Percentiles rank a stretch among this genome's conserved stretches.
Evolutionary conservation across 305 asterid species (phyloP).

Genomic region (Fraxinus angustifolia): DNA sequence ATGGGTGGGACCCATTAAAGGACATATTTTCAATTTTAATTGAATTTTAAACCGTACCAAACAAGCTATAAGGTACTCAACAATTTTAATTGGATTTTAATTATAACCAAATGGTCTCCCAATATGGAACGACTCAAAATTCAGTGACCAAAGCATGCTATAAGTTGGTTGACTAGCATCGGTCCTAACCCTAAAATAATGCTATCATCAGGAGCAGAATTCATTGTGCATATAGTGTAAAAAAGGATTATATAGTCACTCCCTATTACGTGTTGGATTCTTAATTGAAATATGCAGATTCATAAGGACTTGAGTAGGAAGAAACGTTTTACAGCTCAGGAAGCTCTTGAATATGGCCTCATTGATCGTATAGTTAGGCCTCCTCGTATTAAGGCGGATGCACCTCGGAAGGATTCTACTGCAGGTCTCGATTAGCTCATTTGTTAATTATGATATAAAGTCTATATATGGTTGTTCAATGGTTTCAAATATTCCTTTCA

Average conservation of each 20-base stretch:
- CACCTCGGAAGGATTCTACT: conserved; percentile 45
- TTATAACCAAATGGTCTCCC: no score
- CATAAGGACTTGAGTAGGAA: conserved; percentile 58
- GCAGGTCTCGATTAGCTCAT: conserved; percentile 50
- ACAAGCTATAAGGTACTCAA: no score
- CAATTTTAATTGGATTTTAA: no score
- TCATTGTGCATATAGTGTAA: not conserved
- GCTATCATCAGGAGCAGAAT: not conserved
- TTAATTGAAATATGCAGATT: conserved; percentile 43
- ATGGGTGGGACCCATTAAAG: no score
- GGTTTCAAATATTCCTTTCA: not conserved
- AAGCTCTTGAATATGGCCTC: conserved; percentile 90
- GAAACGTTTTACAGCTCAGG: conserved; percentile 68
- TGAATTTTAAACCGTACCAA: no score
- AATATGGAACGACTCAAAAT: not conserved
- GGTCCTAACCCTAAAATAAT: not conserved
- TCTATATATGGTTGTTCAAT: not conserved
- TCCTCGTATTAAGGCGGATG: conserved; percentile 48
- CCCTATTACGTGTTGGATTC: conserved; percentile 8
- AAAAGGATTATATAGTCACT: not conserved
- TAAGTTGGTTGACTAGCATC: not conserved
- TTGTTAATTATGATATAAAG: not conserved
- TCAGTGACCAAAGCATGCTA: not conserved
- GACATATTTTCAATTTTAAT: no score
- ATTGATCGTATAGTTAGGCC: conserved; percentile 76